These are phyloP conservation scores for Spirogloea muscicola DNA, from an alignment of 139 green algal species.

Conservation along the genomic window DNA sequence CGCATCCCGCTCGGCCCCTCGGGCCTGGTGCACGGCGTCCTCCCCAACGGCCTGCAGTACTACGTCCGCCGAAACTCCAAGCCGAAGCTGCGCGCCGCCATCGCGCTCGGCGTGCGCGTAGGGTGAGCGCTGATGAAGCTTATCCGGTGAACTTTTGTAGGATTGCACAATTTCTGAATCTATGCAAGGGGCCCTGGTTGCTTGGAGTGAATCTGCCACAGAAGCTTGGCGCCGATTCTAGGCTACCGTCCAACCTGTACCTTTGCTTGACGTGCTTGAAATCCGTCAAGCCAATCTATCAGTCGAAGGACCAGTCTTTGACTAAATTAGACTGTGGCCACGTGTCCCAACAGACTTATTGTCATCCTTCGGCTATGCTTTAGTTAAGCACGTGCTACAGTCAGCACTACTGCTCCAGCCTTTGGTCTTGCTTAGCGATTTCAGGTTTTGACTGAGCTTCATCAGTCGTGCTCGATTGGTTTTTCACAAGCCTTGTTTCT, in stretches of 20 bases:
- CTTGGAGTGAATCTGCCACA: not conserved
- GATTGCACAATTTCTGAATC: not conserved
- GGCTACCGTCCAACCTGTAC: not conserved
- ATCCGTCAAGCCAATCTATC: not conserved
- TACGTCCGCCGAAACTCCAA: constrained; percentile 68
- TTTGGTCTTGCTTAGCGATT: too few species aligned
- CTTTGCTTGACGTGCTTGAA: not conserved
- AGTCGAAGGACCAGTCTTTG: too few species aligned
- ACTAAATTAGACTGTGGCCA: too few species aligned
- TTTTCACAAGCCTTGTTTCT: not conserved
- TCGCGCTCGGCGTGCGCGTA: constrained; percentile 65
- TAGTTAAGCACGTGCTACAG: too few species aligned
- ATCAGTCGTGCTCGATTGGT: not conserved
- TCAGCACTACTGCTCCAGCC: too few species aligned
- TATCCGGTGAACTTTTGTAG: not conserved
- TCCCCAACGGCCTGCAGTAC: constrained; percentile 69
- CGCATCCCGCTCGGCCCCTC: constrained; percentile 32
- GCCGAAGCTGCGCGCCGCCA: constrained; percentile 62
- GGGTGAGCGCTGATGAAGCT: constrained; percentile 10
- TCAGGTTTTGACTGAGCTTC: not conserved
- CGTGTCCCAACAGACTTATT: too few species aligned
- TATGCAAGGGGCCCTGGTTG: not conserved
- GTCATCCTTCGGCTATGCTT: too few species aligned
- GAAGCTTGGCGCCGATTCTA: not conserved
- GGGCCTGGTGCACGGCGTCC: constrained; percentile 41